Base-by-base conservation (phyloP, 2,329 filamentous ascomycete genomes). In the Sporothrix globosa region DNA sequence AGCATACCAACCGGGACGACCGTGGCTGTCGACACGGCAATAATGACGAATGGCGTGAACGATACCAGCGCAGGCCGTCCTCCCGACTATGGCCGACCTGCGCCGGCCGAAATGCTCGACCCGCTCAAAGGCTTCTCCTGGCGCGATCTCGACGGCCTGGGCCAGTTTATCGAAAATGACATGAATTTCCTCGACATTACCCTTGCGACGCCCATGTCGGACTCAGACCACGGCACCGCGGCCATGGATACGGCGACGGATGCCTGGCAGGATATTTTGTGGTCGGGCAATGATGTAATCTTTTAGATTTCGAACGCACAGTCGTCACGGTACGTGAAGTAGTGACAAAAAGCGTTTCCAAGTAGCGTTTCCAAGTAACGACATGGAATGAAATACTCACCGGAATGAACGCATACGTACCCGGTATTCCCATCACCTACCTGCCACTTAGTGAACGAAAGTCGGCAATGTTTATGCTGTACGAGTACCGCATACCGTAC, bases 191-290 rank as follows among this genome's bases (percentile, higher is more conserved):
- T 71, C 7, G 70, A 69, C 53, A 69, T 69, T 41, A 66, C 58
- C 11, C 69, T 71, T 52, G 58, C 70, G 10, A 71, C 70, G 44
- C 70, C 70, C 27, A 66, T 69, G 70, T 69, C 70, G 11, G 70
- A 71, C 58, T 69, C 66, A 11, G 70, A 69, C 53, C 67, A 69
- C n/a, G 70, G 67, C 30, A 30, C 46, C 6, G 21, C 70, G 27
- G 52, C 27, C 1, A 39, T 71, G 44, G 70, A 71, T 17, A 68
- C 67, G 5, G 52, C 67, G 34, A 46, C 70, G 17, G 67, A 71
- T 27, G 70, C 70, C 41, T 71, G 70, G 70, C 70, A 71, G 52
- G 70, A 71, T 44, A 67, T 69, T 11, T 34, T 71, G 50, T 71
- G 70, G 70, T 69, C 70, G 1, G 70, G 70, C 9, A 71, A 67